A percentile compares a stretch with the other conserved stretches of the same genome.
phyloP scores from a whole-genome alignment of 2,329 filamentous ascomycete genomes.

The Magnaporthales sp. region DNA sequence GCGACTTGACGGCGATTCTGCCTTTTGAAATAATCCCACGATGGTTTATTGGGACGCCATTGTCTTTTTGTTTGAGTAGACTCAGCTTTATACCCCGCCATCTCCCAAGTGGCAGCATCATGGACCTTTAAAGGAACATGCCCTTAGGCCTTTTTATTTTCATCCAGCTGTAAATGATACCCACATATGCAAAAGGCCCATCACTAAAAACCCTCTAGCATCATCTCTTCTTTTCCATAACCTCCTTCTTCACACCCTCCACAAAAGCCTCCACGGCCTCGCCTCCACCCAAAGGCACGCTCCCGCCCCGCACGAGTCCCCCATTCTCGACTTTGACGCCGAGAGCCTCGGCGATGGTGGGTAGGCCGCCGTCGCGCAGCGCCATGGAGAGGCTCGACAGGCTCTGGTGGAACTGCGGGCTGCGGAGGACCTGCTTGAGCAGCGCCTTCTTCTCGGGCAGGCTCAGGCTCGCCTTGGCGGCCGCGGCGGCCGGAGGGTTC shows the following conservation, averaged over 20 bases:
- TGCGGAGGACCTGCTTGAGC: conserved; percentile 72
- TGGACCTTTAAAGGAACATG: neutral
- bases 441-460: conserved; percentile 71
- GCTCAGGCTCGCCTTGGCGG: conserved; percentile 65
- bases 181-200: neutral
- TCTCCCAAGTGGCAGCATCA: neutral
- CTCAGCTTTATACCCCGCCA: neutral
- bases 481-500: conserved; percentile 57
- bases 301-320: conserved; percentile 70
- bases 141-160: neutral
- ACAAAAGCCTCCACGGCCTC: conserved; percentile 89
- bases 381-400: conserved; percentile 79
- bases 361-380: conserved; percentile 80
- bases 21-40: neutral
- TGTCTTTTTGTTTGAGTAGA: neutral
- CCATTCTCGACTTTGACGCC: conserved; percentile 73
- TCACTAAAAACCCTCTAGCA: neutral
- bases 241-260: conserved; percentile 74
- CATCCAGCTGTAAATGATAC: neutral
- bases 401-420: conserved; percentile 86
- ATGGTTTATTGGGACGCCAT: neutral
- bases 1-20: neutral
- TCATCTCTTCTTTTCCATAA: conserved; percentile 43
- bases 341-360: conserved; percentile 81
- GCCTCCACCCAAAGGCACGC: conserved; percentile 77